A percentile compares a stretch with the other conserved stretches of the same genome.
Evolutionary conservation across 805 yeast genomes (phyloP).

Genomic region (Ogataea trehalophila): DNA sequence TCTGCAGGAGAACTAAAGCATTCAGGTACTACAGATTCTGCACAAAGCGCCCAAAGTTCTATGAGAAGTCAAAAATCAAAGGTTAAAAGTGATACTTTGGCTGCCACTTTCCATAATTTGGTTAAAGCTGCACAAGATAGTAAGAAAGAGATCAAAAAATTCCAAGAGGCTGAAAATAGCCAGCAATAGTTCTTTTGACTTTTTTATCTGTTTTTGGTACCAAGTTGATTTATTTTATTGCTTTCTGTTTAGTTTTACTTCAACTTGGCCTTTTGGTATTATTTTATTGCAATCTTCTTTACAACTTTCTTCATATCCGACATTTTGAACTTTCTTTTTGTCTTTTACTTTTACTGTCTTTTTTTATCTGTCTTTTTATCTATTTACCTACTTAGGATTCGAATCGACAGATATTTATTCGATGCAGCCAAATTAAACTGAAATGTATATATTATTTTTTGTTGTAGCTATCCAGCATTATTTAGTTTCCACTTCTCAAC

Average conservation of each 20-base stretch:
- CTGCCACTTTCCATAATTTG: constrained; percentile 28
- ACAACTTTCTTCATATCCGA: too few species aligned
- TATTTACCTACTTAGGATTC: too few species aligned
- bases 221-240: not conserved
- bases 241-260: not conserved
- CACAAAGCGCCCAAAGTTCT: not conserved
- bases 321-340: too few species aligned
- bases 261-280: too few species aligned
- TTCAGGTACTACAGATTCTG: not conserved
- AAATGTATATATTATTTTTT: too few species aligned
- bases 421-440: too few species aligned
- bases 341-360: too few species aligned
- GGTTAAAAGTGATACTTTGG: constrained; percentile 23
- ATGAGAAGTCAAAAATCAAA: constrained; percentile 1
- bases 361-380: too few species aligned
- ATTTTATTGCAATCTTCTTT: too few species aligned
- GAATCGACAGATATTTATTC: too few species aligned
- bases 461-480: too few species aligned
- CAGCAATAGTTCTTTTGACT: not conserved
- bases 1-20: not conserved
- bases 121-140: constrained; percentile 29
- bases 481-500: too few species aligned
- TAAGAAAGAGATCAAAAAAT: constrained; percentile 26
- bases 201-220: not conserved
- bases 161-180: constrained; percentile 21